Percentiles rank a stretch among this genome's conserved stretches.
phyloP scores from a whole-genome alignment of 768 basidiomycete genomes.

The Hygrophoropsis aurantiaca region DNA sequence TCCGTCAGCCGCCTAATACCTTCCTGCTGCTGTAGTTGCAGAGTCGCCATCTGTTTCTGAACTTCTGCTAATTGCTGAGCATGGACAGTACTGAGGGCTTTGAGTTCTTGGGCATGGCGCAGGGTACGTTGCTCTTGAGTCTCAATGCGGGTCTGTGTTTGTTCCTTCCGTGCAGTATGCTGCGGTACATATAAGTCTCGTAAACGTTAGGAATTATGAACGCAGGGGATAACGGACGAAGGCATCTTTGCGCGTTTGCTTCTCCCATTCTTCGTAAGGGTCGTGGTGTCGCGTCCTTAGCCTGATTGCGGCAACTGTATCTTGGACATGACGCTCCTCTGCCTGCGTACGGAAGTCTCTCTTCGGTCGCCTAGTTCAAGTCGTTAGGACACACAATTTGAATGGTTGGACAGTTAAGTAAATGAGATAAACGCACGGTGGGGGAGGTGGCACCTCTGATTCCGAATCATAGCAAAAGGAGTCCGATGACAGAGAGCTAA shows the following conservation, averaged over 20 bases:
- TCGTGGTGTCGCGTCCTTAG: conserved; percentile 43
- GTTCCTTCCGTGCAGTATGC: conserved; percentile 39
- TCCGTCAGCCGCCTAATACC: conserved; percentile 46
- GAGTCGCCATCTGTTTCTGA: conserved; percentile 38
- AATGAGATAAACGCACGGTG: conserved; percentile 38
- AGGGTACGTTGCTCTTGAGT: conserved; percentile 13
- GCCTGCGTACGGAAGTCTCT: conserved; percentile 22
- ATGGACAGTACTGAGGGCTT: conserved; percentile 40
- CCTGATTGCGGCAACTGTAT: conserved; percentile 47
- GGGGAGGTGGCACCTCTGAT: conserved; percentile 33
- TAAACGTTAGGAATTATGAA: neutral
- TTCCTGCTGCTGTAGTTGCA: conserved; percentile 44
- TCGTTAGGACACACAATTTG: no score
- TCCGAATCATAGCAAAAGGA: conserved; percentile 46
- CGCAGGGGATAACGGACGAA: conserved; percentile 31
- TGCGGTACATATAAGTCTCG: conserved; percentile 9
- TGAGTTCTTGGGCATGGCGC: conserved; percentile 11
- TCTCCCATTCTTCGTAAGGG: conserved; percentile 53
- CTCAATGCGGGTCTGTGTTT: conserved; percentile 17
- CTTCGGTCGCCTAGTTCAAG: conserved; percentile 20
- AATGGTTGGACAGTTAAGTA: neutral
- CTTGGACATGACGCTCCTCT: conserved; percentile 39
- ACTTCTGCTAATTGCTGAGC: conserved; percentile 55
- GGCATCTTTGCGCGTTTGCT: conserved; percentile 45
- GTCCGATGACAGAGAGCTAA: conserved; percentile 33